Base-by-base conservation (phyloP, 768 basidiomycete species). In the Panaeolus cyanescens region DNA sequence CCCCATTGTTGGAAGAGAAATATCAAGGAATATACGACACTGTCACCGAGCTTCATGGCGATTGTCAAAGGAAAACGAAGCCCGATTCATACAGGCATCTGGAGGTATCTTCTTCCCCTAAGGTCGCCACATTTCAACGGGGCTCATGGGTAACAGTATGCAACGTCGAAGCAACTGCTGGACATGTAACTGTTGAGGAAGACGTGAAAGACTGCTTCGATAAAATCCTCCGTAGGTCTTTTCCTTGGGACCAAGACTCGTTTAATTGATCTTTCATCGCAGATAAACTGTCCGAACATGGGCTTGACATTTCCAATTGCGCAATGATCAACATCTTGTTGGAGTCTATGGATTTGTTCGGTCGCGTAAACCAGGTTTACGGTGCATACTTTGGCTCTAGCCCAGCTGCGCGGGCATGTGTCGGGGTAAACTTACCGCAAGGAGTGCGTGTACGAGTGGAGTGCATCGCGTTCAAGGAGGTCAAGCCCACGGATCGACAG, bases 351-450 rank as follows among this genome's bases (percentile, higher is more conserved):
- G 83, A 88, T 22, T 76, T 89, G 31, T 99, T 99, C 71, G 76
- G 84, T 0, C 73, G 76, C 2, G 85, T 95, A 37, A 99, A 99
- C 77, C 77, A 80, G 1, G 80, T 89, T 7, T 99, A 99, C 71
- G 76, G 83, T 2, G 81, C 84, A 17, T 94, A 86, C 73, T 99
- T 99, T 72, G 95, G 95, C 1, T 83, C 84, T 17, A 95, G 93
- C 45, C 97, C 97, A 0, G 97, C 97, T 6, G 87, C 95, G 0
- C 88, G 97, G 6, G 96, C 95, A n/a, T 98, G 96, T 71, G 91
- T 99, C 4, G 89, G 90, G 9, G 87, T 93, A 1, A 84, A 87
- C 60, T 83, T 95, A 19, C 86, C 89, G 4, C 31, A 71, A 1
- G 81, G 80, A 3, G 71, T 79, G 33, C 83, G 85, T 2, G 77